Conservation (phyloP, 2,329 filamentous ascomycete species). For the Fusarium redolens region DNA sequence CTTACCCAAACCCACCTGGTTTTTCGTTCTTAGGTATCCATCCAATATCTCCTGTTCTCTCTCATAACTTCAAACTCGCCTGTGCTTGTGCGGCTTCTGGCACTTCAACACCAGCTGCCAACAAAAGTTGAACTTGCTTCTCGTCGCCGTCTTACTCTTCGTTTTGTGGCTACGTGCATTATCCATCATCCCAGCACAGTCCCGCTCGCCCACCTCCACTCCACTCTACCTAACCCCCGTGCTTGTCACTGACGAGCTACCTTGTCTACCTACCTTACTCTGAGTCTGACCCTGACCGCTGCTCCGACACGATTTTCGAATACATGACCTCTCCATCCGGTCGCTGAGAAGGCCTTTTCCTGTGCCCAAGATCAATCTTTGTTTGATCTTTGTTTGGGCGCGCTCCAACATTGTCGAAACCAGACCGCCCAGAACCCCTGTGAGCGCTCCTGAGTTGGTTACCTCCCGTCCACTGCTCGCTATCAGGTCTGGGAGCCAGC, state of each 20-base stretch:
- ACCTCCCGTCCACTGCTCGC: conserved; percentile 27
- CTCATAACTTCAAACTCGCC: conserved; percentile 21
- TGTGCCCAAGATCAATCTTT: conserved; percentile 32
- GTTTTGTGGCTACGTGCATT: conserved; percentile 29
- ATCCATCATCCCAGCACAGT: conserved; percentile 26
- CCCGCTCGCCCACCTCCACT: conserved; percentile 37
- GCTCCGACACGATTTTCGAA: conserved; percentile 30
- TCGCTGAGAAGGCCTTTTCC: conserved; percentile 34
- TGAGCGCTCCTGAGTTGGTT: conserved; percentile 33
- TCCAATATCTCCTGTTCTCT: conserved; percentile 22
- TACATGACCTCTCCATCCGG: conserved; percentile 40
- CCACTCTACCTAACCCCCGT: conserved; percentile 27
- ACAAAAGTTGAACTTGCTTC: conserved; percentile 8
- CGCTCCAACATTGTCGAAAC: conserved; percentile 5
- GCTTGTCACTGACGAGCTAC: conserved; percentile 36
- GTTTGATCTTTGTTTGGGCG: conserved; percentile 21
- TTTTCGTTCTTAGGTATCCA: conserved; percentile 30
- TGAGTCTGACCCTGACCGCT: conserved; percentile 38
- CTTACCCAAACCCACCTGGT: conserved; percentile 21
- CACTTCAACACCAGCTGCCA: conserved; percentile 23
- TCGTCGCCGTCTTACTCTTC: conserved; percentile 19
- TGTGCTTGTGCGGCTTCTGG: conserved; percentile 18
- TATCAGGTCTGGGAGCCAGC: conserved; percentile 17
- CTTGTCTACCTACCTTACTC: conserved; percentile 19
- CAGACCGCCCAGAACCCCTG: conserved; percentile 34